Conservation (phyloP, 148 eudicot genomes). For the Drosera capensis region DNA sequence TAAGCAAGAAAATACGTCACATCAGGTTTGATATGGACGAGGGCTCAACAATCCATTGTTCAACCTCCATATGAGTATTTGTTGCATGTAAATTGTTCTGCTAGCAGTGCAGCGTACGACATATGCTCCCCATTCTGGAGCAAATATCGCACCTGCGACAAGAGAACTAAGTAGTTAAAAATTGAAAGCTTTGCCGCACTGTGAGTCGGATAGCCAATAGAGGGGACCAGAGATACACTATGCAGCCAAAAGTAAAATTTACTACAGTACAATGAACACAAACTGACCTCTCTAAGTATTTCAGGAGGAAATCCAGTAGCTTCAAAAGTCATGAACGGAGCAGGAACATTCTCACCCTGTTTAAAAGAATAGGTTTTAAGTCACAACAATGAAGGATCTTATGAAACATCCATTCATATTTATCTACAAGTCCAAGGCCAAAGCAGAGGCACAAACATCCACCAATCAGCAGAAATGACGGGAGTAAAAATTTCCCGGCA, state of each 20-base stretch:
- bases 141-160: conserved; percentile 99
- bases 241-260: too few species aligned
- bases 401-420: too few species aligned
- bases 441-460: not conserved
- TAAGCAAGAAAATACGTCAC: conserved; percentile 86
- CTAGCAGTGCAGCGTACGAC: conserved; percentile 99
- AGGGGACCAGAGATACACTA: too few species aligned
- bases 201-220: not conserved
- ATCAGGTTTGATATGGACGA: conserved; percentile 63
- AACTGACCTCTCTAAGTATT: conserved; percentile 79
- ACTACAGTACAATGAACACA: too few species aligned
- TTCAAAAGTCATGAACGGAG: conserved; percentile 94
- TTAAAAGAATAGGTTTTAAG: conserved; percentile 5
- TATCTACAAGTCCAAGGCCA: too few species aligned
- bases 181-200: conserved; percentile 7
- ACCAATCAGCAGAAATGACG: not conserved
- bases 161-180: conserved; percentile 45
- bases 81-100: conserved; percentile 48
- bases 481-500: too few species aligned
- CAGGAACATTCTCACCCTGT: conserved; percentile 91
- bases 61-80: conserved; percentile 84
- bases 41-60: conserved; percentile 93
- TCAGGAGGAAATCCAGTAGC: conserved; percentile 86
- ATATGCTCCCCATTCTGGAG: conserved; percentile 99
- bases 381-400: not conserved